Evolutionary conservation across 2,329 filamentous ascomycete species (phyloP).

Genomic region (Escovopsis sp.): DNA sequence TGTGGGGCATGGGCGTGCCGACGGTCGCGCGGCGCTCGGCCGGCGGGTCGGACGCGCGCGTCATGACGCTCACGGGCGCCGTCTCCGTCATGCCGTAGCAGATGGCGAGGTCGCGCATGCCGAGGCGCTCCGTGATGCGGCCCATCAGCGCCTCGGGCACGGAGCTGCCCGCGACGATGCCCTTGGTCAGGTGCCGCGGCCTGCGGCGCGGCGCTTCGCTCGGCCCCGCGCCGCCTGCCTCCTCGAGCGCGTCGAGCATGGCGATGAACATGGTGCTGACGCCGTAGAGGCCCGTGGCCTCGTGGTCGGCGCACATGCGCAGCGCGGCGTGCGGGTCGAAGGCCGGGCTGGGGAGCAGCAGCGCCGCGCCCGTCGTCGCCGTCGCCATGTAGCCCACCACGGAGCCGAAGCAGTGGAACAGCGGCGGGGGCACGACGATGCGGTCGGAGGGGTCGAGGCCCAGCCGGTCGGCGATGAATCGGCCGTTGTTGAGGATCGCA

Average conservation of each 20-base stretch:
- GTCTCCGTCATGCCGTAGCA: constrained; percentile 98
- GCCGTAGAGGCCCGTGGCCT: constrained; percentile 59
- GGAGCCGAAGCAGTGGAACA: constrained; percentile 84
- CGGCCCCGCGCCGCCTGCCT: too few relatives aligned
- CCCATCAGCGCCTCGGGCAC: constrained; percentile 73
- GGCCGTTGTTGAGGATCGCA: constrained; percentile 85
- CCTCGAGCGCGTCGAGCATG: constrained; percentile 61
- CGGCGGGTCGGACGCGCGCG: constrained; percentile 58
- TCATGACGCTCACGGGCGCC: constrained; percentile 66
- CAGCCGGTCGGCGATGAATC: constrained; percentile 75
- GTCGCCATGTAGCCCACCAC: constrained; percentile 95
- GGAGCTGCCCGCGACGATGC: constrained; percentile 78
- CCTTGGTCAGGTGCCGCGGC: constrained; percentile 50
- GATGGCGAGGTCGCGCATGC: constrained; percentile 71
- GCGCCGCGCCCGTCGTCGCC: constrained; percentile 60
- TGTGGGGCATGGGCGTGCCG: constrained; percentile 73
- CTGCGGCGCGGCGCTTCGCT: constrained; percentile 12
- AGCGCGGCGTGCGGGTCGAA: constrained; percentile 70
- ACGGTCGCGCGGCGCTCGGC: constrained; percentile 61
- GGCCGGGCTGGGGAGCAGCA: constrained; percentile 74
- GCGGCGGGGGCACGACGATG: constrained; percentile 70
- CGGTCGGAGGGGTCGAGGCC: constrained; percentile 57
- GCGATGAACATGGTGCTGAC: constrained; percentile 93
- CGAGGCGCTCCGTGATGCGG: constrained; percentile 56
- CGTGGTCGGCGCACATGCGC: constrained; percentile 34